Conservation (phyloP, 345 rosid species). For the Syzygium oleosum region DNA sequence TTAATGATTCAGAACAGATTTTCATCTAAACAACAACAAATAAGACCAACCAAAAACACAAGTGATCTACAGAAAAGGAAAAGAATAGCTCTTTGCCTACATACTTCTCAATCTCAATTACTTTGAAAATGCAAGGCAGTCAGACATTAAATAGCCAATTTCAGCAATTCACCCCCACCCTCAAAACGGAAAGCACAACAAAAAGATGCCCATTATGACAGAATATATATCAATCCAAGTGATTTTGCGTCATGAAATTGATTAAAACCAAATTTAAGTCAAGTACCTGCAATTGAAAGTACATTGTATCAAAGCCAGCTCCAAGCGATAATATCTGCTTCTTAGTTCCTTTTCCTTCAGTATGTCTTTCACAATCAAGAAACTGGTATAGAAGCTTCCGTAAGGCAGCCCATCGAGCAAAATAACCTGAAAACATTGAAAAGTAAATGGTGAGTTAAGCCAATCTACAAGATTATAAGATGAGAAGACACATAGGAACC, state of each 20-base stretch:
- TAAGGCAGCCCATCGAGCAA: slow-evolving; percentile 94
- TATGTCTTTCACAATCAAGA: slow-evolving; percentile 36
- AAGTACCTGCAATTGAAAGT: slow-evolving; percentile 76
- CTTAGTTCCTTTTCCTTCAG: slow-evolving; percentile 18
- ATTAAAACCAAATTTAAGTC: slow-evolving; percentile 1
- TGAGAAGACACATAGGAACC: background rate
- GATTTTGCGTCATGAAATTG: background rate
- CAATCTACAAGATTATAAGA: background rate
- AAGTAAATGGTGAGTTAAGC: background rate
- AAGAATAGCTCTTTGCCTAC: background rate
- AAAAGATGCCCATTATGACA: background rate
- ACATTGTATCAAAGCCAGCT: slow-evolving; percentile 92
- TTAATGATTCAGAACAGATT: background rate
- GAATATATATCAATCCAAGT: background rate
- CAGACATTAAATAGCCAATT: background rate
- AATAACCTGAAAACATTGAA: slow-evolving; percentile 46
- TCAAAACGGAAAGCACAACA: background rate
- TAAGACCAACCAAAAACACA: background rate
- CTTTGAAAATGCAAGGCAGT: background rate
- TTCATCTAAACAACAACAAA: background rate
- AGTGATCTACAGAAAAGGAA: background rate
- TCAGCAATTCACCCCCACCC: background rate
- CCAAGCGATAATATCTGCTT: slow-evolving; percentile 93
- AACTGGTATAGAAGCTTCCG: slow-evolving; percentile 76
- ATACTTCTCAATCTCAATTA: background rate